phyloP scores from a whole-genome alignment of 1,284 basidiomycete genomes.

The Malassezia slooffiae region DNA sequence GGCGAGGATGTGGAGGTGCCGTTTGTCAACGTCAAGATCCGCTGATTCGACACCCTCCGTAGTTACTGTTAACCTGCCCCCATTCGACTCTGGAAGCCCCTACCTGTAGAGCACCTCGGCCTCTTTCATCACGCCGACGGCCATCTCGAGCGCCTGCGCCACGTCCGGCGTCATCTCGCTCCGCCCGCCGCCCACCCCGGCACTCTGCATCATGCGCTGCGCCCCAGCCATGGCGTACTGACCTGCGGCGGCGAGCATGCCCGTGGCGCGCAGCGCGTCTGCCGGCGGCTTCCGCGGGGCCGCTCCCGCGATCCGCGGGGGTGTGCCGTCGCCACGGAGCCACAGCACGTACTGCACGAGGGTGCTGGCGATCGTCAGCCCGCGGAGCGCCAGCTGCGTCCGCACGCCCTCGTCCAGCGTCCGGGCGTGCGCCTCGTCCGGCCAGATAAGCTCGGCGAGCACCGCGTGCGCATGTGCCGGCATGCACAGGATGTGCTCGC shows the following conservation, averaged over 20 bases:
- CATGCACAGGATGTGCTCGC: background rate
- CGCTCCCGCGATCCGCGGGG: too few species aligned
- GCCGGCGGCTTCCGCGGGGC: too few species aligned
- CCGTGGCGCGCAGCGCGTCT: too few species aligned
- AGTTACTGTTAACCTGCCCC: too few species aligned
- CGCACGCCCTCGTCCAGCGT: background rate
- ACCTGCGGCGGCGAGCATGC: too few species aligned
- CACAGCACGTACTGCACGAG: constrained; percentile 1
- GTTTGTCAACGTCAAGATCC: constrained; percentile 29
- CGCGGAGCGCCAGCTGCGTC: constrained; percentile 10
- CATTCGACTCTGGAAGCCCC: too few species aligned
- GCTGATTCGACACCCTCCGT: too few species aligned
- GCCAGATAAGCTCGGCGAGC: background rate
- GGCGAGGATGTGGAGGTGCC: constrained; percentile 57
- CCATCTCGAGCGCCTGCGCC: background rate
- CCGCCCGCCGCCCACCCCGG: too few species aligned
- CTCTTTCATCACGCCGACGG: too few species aligned
- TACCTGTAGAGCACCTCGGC: too few species aligned
- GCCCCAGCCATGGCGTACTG: too few species aligned
- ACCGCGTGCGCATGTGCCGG: background rate
- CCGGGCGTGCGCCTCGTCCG: background rate
- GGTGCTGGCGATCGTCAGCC: background rate
- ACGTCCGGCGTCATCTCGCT: background rate
- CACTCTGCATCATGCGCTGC: too few species aligned
- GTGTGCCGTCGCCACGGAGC: background rate